These are phyloP conservation scores for Nepenthes gracilis DNA, from an alignment of 148 eudicot genomes.

Conservation along the genomic window DNA sequence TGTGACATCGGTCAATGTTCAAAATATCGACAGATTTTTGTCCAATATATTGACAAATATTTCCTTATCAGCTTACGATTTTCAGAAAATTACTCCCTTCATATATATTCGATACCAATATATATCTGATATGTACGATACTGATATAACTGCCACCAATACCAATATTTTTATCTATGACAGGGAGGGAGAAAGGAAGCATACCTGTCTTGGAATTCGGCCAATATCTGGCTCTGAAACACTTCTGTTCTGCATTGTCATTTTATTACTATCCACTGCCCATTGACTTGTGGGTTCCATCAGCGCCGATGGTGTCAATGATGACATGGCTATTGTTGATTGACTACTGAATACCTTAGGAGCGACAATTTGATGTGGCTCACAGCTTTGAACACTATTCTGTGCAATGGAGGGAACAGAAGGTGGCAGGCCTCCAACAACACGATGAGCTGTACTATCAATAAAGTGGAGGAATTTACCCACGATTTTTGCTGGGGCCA, in stretches of 20 bases:
- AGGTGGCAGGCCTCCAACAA: slow-evolving; percentile 91
- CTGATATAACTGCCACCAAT: too few species aligned
- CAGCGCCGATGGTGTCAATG: slow-evolving; percentile 68
- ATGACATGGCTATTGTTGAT: slow-evolving; percentile 65
- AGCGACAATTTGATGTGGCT: slow-evolving; percentile 19
- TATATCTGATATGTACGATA: too few species aligned
- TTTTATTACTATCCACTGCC: slow-evolving; percentile 48
- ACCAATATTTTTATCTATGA: too few species aligned
- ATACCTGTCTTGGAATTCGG: slow-evolving; percentile 64
- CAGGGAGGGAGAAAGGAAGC: background rate
- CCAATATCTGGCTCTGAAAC: slow-evolving; percentile 86
- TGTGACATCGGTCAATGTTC: too few species aligned
- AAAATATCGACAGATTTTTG: too few species aligned
- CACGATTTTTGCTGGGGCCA: slow-evolving; percentile 76
- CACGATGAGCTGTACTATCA: slow-evolving; percentile 88
- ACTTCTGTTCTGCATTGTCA: slow-evolving; percentile 66
- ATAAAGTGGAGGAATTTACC: slow-evolving; percentile 73
- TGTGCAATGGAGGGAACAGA: slow-evolving; percentile 48
- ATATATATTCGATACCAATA: too few species aligned
- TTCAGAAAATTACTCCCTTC: too few species aligned
- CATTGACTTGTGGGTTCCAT: slow-evolving; percentile 67
- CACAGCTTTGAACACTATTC: slow-evolving; percentile 28
- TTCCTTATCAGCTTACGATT: too few species aligned
- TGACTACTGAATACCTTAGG: slow-evolving; percentile 69
- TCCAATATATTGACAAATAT: too few species aligned